Evolutionary conservation across 192 early-diverging fungal genomes (phyloP).

Genomic region (Gamsiella multidivaricata): DNA sequence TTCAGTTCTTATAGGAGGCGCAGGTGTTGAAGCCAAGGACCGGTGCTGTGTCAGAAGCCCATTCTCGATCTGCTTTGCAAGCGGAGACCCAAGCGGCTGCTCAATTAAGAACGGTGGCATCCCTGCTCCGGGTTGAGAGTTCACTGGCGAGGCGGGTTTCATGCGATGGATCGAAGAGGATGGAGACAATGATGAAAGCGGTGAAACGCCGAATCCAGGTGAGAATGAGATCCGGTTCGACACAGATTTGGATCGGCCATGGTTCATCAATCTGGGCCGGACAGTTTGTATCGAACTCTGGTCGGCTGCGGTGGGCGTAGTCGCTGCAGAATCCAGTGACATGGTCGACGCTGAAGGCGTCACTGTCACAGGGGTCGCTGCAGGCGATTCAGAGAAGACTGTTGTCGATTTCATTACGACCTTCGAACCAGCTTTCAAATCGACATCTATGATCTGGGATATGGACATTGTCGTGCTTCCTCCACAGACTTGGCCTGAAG

Average conservation of each 20-base stretch:
- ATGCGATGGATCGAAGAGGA: slow-evolving; percentile 19
- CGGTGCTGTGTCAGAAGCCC: slow-evolving; percentile 18
- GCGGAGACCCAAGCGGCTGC: slow-evolving; percentile 36
- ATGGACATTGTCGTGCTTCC: not conserved
- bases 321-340: not conserved
- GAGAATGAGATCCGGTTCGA: slow-evolving; percentile 48
- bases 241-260: slow-evolving; percentile 49
- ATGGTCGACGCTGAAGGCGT: not conserved
- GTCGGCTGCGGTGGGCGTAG: slow-evolving; percentile 1
- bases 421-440: not conserved
- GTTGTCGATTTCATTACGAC: not conserved
- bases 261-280: slow-evolving; percentile 32
- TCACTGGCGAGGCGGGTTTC: slow-evolving; percentile 5
- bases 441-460: not conserved
- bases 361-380: not conserved
- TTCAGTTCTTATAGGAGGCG: not conserved
- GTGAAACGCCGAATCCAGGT: slow-evolving; percentile 12
- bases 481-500: slow-evolving; percentile 32
- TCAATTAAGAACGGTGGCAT: slow-evolving; percentile 31
- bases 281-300: slow-evolving; percentile 15
- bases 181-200: slow-evolving; percentile 26
- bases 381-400: slow-evolving; percentile 6
- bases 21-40: not conserved
- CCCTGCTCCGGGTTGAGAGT: not conserved
- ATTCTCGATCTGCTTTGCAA: slow-evolving; percentile 39